Evolutionary conservation across 2,329 filamentous ascomycete species (phyloP), one percentile per base, ranked within the genome.

Genomic region (Graphiopsis chlorocephala): DNA sequence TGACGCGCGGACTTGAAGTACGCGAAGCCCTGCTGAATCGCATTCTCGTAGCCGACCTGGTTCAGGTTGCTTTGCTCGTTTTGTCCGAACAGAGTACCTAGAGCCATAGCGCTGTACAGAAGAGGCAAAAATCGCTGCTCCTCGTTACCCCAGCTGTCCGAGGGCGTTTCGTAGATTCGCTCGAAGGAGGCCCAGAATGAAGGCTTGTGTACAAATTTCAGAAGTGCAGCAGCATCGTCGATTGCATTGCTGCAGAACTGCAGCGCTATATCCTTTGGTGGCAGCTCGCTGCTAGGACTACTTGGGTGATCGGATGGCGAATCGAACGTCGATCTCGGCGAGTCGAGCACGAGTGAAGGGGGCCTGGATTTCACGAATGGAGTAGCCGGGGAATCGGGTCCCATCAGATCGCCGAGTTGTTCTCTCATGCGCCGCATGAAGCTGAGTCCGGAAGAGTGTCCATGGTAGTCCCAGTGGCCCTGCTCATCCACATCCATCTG

Each of bases 391-490:
- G 85, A 82, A 55, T 87, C 84, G 47, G 86, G 85, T 23, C 89
- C 89, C 56, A 95, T 84, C 68, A 95, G 82, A 66, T 89, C 87
- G 52, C 91, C 90, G 69, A 97, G 91, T 73, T 97, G 90, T 72
- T 96, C 91, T 72, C 92, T 90, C 85, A 99, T 89, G 63, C 91
- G 88, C 68, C 88, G 86, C 71, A 97, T 85, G 76, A 97, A 99
- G 68, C 94, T 92, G 50, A 93, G 85, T 2, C 94, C 93, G 0
- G 95, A 98, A 0, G 94, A 97, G 68, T 91, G 90, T 56, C 95
- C 95, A 74, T 96, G 92, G 72, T 97, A 99, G 77, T 98, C 93
- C 88, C 93, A 96, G 71, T 95, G 88, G 48, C 94, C 94, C 71
- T 89, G 88, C 70, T 98, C 94, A 72, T 96, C 93, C 35, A 98